A percentile compares a stretch with the other conserved stretches of the same genome.
Evolutionary conservation across 1,139 yeast species (phyloP).

Genomic region (Yamadazyma mexicana): DNA sequence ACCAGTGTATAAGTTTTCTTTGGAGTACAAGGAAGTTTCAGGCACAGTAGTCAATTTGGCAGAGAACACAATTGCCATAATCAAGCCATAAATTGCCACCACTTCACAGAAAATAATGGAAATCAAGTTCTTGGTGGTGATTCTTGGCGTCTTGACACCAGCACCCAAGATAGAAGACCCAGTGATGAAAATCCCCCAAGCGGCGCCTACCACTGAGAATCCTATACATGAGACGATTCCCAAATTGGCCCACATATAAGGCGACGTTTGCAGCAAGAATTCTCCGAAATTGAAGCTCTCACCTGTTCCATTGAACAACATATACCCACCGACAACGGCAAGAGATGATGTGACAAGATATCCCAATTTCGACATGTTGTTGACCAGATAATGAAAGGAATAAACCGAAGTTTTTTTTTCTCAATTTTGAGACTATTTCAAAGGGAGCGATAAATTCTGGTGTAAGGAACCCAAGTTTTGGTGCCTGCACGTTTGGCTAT

Average conservation of each 20-base stretch:
- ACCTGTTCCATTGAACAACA: constrained; percentile 90
- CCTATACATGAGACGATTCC: constrained; percentile 96
- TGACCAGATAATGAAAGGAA: not conserved
- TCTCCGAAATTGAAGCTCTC: constrained; percentile 88
- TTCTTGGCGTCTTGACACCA: constrained; percentile 96
- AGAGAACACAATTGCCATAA: constrained; percentile 96
- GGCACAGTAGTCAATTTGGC: constrained; percentile 81
- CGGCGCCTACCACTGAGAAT: constrained; percentile 94
- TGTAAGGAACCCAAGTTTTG: too few species aligned
- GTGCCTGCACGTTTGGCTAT: too few species aligned
- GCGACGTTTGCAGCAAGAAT: constrained; percentile 82
- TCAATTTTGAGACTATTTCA: not conserved
- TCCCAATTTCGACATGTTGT: constrained; percentile 11
- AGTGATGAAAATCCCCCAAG: constrained; percentile 98
- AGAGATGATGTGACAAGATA: constrained; percentile 29
- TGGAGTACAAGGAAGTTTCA: constrained; percentile 61
- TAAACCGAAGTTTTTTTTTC: not conserved
- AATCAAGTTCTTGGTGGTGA: constrained; percentile 94
- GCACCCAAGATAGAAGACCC: constrained; percentile 97
- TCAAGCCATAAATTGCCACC: constrained; percentile 96
- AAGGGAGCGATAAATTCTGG: too few species aligned
- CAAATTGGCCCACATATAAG: constrained; percentile 94
- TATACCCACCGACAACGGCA: constrained; percentile 53
- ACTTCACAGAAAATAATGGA: constrained; percentile 98
- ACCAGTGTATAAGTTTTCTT: constrained; percentile 88